Base-by-base conservation (phyloP, 78 protist genomes). In the Protostelium mycophagum region DNA sequence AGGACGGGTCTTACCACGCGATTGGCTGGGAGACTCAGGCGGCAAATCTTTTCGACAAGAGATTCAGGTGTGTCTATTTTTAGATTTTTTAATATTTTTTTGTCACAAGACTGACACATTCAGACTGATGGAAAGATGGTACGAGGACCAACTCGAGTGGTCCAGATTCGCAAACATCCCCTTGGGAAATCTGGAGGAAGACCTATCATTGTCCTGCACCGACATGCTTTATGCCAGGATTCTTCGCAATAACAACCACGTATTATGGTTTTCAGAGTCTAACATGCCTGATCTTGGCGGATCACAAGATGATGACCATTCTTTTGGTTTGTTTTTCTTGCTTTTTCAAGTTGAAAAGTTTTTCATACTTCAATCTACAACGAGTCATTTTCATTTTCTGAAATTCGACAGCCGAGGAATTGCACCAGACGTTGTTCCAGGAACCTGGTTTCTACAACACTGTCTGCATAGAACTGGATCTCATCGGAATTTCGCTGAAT, bases 281-380 rank as follows among this genome's bases (percentile, higher is more conserved):
- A 63, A 34, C 16, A 89, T 63, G 36, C 97, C 98, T 0, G 98
- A 97, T 83, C 90, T 97, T 25, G 99, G 99, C 31, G 99, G 98
- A 1, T 63, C 91, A 0, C 96, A 97, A 91, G 93, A 90, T 37
- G 97, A 97, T 38, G 98, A 97, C 35, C 28, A 38, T 16, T 51
- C 73, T 25, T 51, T 16, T 25, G 36, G 36, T 85, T 5, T 23
- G 37, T 23, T 25, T 37, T 16, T 35, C 16, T 85, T 25, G 5
- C 37, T 16, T 85, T 16, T 85, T 85, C n/a, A 28, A 28, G 84
- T 83, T 29, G 28, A n/a, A n/a, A n/a, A n/a, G n/a, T n/a, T n/a
- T n/a, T n/a, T n/a, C n/a, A 28, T 86, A 28, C 36, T 29, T 29
- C 29, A n/a, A 29, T 29, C 36, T n/a, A 29, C 87, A 83, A 83